Conservation (phyloP, 2,329 filamentous ascomycete species). For the Pseudogymnoascus sp. region DNA sequence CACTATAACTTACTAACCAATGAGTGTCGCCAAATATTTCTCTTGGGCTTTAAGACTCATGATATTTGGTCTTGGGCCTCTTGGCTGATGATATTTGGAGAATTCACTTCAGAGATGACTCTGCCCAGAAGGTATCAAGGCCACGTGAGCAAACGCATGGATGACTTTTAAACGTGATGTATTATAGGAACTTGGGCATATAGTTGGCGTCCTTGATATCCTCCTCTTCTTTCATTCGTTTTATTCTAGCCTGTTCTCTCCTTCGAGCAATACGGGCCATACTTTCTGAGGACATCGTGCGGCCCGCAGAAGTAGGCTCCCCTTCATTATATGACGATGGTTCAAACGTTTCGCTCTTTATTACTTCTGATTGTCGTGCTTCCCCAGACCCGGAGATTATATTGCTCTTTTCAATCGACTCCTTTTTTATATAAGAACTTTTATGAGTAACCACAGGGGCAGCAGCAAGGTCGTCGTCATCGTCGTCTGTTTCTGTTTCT, state of each 20-base stretch:
- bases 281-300: background rate
- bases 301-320: background rate
- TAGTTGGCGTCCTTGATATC: slow-evolving; percentile 15
- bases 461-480: slow-evolving; percentile 23
- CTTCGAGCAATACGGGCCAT: slow-evolving; percentile 4
- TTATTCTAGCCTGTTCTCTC: slow-evolving; percentile 16
- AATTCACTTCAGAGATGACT: slow-evolving; percentile 9
- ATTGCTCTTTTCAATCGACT: background rate
- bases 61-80: background rate
- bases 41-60: slow-evolving; percentile 2
- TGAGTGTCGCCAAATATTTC: background rate
- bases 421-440: background rate
- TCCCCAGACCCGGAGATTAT: slow-evolving; percentile 12
- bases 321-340: background rate
- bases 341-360: slow-evolving; percentile 11
- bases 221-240: slow-evolving; percentile 18
- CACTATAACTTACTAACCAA: slow-evolving; percentile 3
- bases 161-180: background rate
- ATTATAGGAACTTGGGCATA: slow-evolving; percentile 2
- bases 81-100: slow-evolving; percentile 5
- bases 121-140: background rate
- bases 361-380: slow-evolving; percentile 20
- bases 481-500: slow-evolving; percentile 18
- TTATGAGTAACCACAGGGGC: slow-evolving; percentile 14
- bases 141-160: background rate